Base-by-base conservation (phyloP, 139 green algal species). In the Chlamydomonas asymmetrica region DNA sequence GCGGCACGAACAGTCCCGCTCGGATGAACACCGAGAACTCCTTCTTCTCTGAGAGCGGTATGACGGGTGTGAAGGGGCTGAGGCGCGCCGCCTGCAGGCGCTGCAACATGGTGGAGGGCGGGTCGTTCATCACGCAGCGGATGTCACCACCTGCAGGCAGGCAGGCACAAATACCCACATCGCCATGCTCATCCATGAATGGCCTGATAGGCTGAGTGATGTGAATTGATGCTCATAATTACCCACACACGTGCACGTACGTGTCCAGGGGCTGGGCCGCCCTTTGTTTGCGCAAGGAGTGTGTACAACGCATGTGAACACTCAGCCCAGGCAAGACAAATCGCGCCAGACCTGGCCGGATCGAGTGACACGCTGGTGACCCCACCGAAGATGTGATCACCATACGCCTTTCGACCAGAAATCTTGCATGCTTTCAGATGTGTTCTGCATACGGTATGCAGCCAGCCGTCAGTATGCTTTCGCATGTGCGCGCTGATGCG, bases 91-190 rank as follows among this genome's bases (percentile, higher is more conserved):
- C 71, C 71, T 77, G 71, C n/a, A 77, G 71, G 34, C 71, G 71
- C 59, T 77, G 71, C 59, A 77, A 59, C 71, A 77, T 77, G 59
- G 71, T 77, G 59, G 37, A 57, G 59, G 71, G 71, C 6, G 71
- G 59, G 71, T 77, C 71, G 60, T 77, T 77, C 71, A 77, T 77
- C 7, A 77, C 71, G 20, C 71, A 77, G 40, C 69, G 68, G 57
- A 77, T 77, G 71, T 77, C 71, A 34, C 32, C 43, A 45, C 71
- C 71, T 76, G 70, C 6, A 32, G 29, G 52, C 6, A 5, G 10
- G 2, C 7, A 4, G 45, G 45, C 45, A 25, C 45, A 52, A 52
- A 52, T 16, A 25, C 45, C 45, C 45, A 52, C 34, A 5, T 16
- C 4, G 60, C 8, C 5, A 48, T 34, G 60, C 38, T 7, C 18